Conservation (phyloP, 1,284 basidiomycete genomes). For the Ceratobasidium sp. region DNA sequence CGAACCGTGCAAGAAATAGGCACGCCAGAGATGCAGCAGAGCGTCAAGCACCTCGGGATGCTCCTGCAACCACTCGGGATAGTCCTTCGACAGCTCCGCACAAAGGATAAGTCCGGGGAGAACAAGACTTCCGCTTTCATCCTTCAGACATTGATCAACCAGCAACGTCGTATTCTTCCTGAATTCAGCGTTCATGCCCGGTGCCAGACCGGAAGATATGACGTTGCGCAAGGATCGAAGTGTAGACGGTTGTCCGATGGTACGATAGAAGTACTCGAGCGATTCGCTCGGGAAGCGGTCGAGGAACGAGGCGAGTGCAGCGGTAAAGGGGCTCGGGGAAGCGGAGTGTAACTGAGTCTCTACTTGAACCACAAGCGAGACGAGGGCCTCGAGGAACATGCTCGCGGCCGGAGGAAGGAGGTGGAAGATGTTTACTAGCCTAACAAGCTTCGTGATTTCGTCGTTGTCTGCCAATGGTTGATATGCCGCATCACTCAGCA, state of each 20-base stretch:
- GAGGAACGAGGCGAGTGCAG: constrained; percentile 89
- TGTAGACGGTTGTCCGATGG: constrained; percentile 75
- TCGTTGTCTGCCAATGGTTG: constrained; percentile 87
- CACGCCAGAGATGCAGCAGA: constrained; percentile 75
- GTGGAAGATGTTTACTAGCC: constrained; percentile 96
- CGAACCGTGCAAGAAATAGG: constrained; percentile 51
- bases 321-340: constrained; percentile 89
- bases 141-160: constrained; percentile 65
- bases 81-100: constrained; percentile 72
- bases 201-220: constrained; percentile 76
- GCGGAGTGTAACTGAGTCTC: constrained; percentile 92
- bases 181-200: constrained; percentile 77
- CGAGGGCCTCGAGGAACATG: constrained; percentile 87
- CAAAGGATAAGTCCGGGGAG: constrained; percentile 78
- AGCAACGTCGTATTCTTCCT: constrained; percentile 68
- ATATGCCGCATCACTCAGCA: constrained; percentile 79
- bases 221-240: constrained; percentile 83
- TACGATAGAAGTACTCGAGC: constrained; percentile 82
- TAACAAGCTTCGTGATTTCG: constrained; percentile 90
- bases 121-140: constrained; percentile 62
- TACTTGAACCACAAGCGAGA: constrained; percentile 89
- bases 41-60: constrained; percentile 70
- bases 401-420: constrained; percentile 92
- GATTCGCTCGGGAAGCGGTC: constrained; percentile 89
- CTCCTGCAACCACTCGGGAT: constrained; percentile 76